Base-by-base conservation (phyloP, 2,329 filamentous ascomycete genomes). In the Pseudonectria buxi region DNA sequence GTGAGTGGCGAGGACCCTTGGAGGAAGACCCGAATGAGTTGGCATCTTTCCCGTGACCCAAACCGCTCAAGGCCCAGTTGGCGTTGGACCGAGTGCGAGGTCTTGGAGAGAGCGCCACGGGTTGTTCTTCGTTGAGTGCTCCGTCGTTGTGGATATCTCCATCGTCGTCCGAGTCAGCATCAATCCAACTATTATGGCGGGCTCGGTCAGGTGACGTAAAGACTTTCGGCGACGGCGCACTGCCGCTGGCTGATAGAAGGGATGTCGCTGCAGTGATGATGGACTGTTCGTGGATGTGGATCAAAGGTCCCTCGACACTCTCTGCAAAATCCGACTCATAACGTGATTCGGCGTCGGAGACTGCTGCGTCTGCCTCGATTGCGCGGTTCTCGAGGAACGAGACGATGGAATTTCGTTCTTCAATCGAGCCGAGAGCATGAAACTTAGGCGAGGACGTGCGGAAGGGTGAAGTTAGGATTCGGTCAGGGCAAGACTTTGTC, bases 181-280 rank as follows among this genome's bases (percentile, higher is more conserved):
- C 61, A 6, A 64, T 58, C 63, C 63, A 65, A 32, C 59, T 64
- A 29, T 54, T 47, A 14, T 53, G 51, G 16, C 45, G 45, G 27
- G 43, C 41, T 29, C 35, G 41, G 14, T 49, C 44, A 6, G 37
- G 26, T 4, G 45, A 35, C n/a, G 47, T 36, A 2, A 51, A 35
- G 24, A 37, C 41, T 11, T 53, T 54, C 6, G 54, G 51, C 9
- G 55, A 56, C 5, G 46, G 48, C 0, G 48, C 46, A 22, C 49
- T 52, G 29, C 49, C 53, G 26, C 45, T 51, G 4, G 48, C 42
- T 14, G 58, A 59, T 14, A 51, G 53, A 3, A 64, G 42, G 3
- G 62, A 65, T 4, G 63, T 63, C 4, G 59, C 58, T 14, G 49
- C 48, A 9, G 61, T 64, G 14, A 55, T 46, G 7, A 62, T 51